Base-by-base conservation (phyloP, 805 yeast genomes). In the Suhomyces tanzawaensis region DNA sequence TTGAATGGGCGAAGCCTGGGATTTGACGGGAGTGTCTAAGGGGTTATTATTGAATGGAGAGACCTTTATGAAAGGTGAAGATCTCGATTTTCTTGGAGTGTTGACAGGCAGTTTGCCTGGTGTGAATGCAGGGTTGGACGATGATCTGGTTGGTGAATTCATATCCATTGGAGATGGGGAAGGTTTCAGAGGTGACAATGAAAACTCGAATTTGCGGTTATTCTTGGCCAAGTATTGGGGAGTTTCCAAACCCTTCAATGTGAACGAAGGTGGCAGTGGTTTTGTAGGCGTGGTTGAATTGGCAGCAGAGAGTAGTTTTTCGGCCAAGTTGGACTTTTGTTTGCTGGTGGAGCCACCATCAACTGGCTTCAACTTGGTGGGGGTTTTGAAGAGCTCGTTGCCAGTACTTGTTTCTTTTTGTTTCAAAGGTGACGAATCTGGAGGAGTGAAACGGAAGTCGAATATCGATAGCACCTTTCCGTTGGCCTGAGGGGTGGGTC, bases 401-500 rank as follows among this genome's bases (percentile, higher is more conserved):
- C 8, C 9, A n/a, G 6, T n/a, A 6, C n/a, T 19, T 4, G 37
- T 32, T 15, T 33, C 35, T 28, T 29, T 34, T 14, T 27, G 23
- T 37, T 56, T 62, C 32, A 64, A 41, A 2, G 74, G 73, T 1
- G 72, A 65, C 2, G 72, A 65, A 35, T 67, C 70, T 4, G 72
- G 73, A 0, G 72, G 72, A 4, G 72, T 66, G 43, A 64, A 36
- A 26, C 57, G 45, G 37, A 79, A 65, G 44, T 86, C 95, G 52
- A 87, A 82, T 3, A 87, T 68, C 13, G 93, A 80, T 23, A 85
- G 56, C 0, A 85, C 85, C 37, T 82, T 74, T 0, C 96, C 96
- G 44, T 81, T 72, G 7, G 86, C 72, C 49, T 87, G 95, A 0
- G 96, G 96, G 0, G 96, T 87, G 1, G 96, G 96, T 0, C 95